Conservation (phyloP, 345 rosid genomes). For the Arabis alpina region DNA sequence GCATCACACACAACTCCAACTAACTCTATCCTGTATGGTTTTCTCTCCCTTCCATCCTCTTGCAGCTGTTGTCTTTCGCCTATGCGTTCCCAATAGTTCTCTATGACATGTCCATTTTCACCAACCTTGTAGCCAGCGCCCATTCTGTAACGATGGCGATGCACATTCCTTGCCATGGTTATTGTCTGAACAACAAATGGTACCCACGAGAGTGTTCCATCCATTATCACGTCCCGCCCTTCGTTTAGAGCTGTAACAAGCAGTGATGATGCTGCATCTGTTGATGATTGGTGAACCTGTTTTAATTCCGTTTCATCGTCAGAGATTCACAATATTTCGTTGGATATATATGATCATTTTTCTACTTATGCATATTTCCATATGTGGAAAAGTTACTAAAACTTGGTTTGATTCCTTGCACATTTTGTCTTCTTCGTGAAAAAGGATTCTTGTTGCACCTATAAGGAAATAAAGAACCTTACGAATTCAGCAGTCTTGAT, state of each 20-base stretch:
- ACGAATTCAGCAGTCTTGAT: conserved; percentile 91
- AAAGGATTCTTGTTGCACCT: conserved; percentile 25
- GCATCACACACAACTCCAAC: conserved; percentile 98
- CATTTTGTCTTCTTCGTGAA: background rate
- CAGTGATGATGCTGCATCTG: conserved; percentile 96
- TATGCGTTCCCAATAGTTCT: conserved; percentile 85
- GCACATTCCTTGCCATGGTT: conserved; percentile 93
- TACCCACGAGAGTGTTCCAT: conserved; percentile 94
- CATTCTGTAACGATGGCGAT: conserved; percentile 86
- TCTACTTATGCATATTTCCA: background rate
- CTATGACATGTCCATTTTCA: conserved; percentile 69
- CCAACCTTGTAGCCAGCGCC: conserved; percentile 76
- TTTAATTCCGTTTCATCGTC: conserved; percentile 20
- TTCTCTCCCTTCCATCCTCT: conserved; percentile 61
- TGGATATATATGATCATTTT: conserved; percentile 12
- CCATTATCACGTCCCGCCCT: conserved; percentile 96
- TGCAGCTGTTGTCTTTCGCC: conserved; percentile 60
- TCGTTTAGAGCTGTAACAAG: conserved; percentile 94
- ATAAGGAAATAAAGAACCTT: conserved; percentile 33
- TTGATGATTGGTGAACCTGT: conserved; percentile 98
- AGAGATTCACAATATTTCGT: conserved; percentile 10
- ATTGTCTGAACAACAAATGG: conserved; percentile 93
- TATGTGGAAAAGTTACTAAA: conserved; percentile 15
- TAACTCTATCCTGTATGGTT: conserved; percentile 91
- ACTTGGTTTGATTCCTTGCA: conserved; percentile 28